Percentiles rank a stretch among this genome's conserved stretches.
phyloP scores from a whole-genome alignment of 179 eudicot genomes.

The Heliamphora ciliata region DNA sequence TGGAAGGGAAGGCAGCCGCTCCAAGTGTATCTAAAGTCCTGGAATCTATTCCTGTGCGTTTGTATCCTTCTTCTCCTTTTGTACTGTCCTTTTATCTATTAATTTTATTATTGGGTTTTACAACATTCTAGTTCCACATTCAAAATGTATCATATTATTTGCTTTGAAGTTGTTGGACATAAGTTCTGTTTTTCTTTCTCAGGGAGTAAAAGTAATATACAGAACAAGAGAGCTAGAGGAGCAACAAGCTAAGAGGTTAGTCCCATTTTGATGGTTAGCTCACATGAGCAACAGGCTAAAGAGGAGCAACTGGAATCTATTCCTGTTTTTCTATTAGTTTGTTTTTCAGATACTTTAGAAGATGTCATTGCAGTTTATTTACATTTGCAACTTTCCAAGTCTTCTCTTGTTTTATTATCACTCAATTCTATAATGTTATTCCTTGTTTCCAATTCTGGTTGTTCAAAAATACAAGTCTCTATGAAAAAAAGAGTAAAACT shows the following conservation, averaged over 20 bases:
- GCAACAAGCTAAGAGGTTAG: slow-evolving; percentile 78
- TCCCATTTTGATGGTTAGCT: slow-evolving; percentile 4
- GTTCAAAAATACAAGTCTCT: too few relatives aligned
- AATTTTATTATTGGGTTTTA: slow-evolving; percentile 6
- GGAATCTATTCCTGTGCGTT: slow-evolving; percentile 78
- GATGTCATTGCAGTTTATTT: too few relatives aligned
- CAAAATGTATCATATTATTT: not conserved
- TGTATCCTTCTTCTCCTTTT: not conserved
- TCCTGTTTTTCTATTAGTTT: not conserved
- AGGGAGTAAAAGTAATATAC: slow-evolving; percentile 80
- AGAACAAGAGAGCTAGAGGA: slow-evolving; percentile 77
- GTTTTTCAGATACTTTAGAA: slow-evolving; percentile 1
- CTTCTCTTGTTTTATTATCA: not conserved
- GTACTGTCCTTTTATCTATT: not conserved
- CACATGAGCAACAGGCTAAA: not conserved
- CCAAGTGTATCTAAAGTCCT: slow-evolving; percentile 66
- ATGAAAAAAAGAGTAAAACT: too few relatives aligned
- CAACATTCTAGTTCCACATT: not conserved
- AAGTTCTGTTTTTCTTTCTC: slow-evolving; percentile 18
- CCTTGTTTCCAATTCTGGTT: too few relatives aligned
- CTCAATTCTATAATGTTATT: too few relatives aligned
- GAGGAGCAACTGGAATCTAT: too few relatives aligned
- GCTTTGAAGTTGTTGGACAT: not conserved
- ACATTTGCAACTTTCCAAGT: not conserved
- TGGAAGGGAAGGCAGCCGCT: slow-evolving; percentile 89